phyloP scores from a whole-genome alignment of 1,139 yeast species.

The Geotrichum reessii region DNA sequence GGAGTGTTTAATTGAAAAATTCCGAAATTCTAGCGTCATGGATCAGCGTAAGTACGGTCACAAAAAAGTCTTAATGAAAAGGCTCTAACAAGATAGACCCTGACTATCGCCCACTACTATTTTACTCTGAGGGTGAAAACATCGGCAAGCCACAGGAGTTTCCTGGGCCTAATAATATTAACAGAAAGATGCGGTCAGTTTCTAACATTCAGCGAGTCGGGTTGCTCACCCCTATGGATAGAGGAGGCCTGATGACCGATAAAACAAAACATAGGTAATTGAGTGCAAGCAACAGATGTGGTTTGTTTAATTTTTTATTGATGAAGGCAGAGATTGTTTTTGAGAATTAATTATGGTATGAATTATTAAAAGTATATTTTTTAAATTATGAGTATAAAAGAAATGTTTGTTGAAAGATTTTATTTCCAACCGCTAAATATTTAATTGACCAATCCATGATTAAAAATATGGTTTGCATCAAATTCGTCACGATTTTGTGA shows the following conservation, averaged over 20 bases:
- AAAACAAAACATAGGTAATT: not conserved
- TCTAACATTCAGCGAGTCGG: constrained; percentile 35
- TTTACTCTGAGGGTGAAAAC: constrained; percentile 38
- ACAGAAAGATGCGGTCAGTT: constrained; percentile 35
- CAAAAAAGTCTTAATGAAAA: not conserved
- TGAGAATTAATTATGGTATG: not conserved
- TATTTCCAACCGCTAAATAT: no score
- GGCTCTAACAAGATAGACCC: constrained; percentile 27
- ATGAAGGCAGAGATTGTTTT: not conserved
- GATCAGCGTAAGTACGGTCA: constrained; percentile 32
- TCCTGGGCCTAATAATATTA: constrained; percentile 37
- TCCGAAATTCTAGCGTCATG: constrained; percentile 48
- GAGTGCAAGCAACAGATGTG: not conserved
- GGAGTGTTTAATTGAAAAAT: constrained; percentile 42
- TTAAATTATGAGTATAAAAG: not conserved
- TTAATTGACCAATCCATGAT: no score
- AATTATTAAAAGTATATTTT: not conserved
- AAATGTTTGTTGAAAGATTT: no score
- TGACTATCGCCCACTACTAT: constrained; percentile 42
- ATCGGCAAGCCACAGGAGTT: constrained; percentile 39
- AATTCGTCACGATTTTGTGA: no score
- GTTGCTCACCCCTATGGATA: constrained; percentile 20
- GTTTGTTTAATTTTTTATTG: not conserved
- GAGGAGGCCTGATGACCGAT: not conserved
- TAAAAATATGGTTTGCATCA: no score